Evolutionary conservation across 2,329 filamentous ascomycete genomes (phyloP), one percentile per base, ranked within the genome.

Genomic region (Penicillium thymicola): DNA sequence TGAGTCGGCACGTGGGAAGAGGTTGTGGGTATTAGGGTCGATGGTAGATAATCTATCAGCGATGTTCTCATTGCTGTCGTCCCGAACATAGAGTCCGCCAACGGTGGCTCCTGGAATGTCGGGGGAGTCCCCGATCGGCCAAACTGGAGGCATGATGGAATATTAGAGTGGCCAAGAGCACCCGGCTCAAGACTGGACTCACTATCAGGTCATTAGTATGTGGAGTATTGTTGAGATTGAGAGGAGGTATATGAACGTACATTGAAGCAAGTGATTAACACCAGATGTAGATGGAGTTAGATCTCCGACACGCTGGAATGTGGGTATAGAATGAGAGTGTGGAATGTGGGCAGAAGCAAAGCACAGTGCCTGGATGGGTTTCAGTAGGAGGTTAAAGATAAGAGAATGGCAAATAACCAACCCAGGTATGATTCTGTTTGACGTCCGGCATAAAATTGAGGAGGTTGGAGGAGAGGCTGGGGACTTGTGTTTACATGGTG

Each of bases 401-500:
- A 38, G 18, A 41, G 53, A 41, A 40, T 44, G 49, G 44, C 41
- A 44, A 57, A 55, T 59, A 40, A 38, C 47, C 42, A 60, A 54
- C 55, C 36, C 41, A 58, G 56, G 58, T 54, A 47, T 45, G 45
- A 48, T 47, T 32, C 41, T 46, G 36, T 44, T 38, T 45, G 46
- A 56, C 51, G 59, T 52, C 51, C 21, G n/a, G 30, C 46, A 48
- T 46, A 45, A 54, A 74, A 74, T 60, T 69, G 65, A 57, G 71
- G 72, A 71, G 72, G 72, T 73, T 74, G 72, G 68, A 67, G 62
- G 55, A 70, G 71, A 72, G 72, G 72, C 70, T 73, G 71, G 72
- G 71, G 56, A 60, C 60, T 59, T 57, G 58, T 66, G 66, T 65
- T 67, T 71, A 68, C 67, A 18, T 61, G 54, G 51, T 51, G 32